Base-by-base conservation (phyloP, 2,329 filamentous ascomycete genomes). In the Cladobotryum protrusum region DNA sequence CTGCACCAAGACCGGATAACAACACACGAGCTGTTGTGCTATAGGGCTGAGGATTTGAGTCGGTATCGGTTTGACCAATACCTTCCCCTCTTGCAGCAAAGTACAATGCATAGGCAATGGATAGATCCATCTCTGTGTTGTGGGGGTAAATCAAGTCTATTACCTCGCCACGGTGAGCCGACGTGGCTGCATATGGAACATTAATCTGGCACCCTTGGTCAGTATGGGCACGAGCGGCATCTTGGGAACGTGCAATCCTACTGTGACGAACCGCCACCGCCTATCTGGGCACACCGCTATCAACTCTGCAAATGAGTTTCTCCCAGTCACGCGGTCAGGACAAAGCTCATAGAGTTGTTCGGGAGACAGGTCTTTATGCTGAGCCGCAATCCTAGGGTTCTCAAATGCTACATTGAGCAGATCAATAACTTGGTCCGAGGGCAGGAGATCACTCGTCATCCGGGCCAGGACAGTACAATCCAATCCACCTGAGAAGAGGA, bases 111-210 rank as follows among this genome's bases (percentile, higher is more conserved):
- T 81, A 86, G 0, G 88, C 87, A 59, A 99, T 99, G 3, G 93
- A 99, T 1, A 99, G 75, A 61, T 99, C 93, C 93, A 99, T 99
- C 68, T 99, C 93, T 0, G 93, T 99, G 57, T 96, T 92, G 67
- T 99, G 93, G 0, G 93, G 93, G 58, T 86, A 77, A 65, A 99
- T 96, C 15, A 99, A 74, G 2, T 81, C 77, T 35, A 91, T 78
- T 17, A 99, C 79, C 20, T 76, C 77, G 3, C 76, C 61, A 54
- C 88, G 82, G 59, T 95, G 87, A 2, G 76, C 74, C 40, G 83
- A 63, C 0, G 85, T 87, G 59, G 95, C 87, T 5, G 74, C 63
- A 63, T 92, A 96, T 0, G 92, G 87, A 24, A 99, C 75, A 61
- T 99, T 86, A 49, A 96, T 77, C 74, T 85, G n/a, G 12, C 12